Conservation (phyloP, 1,284 basidiomycete species). For the Ustilago cynodontis region DNA sequence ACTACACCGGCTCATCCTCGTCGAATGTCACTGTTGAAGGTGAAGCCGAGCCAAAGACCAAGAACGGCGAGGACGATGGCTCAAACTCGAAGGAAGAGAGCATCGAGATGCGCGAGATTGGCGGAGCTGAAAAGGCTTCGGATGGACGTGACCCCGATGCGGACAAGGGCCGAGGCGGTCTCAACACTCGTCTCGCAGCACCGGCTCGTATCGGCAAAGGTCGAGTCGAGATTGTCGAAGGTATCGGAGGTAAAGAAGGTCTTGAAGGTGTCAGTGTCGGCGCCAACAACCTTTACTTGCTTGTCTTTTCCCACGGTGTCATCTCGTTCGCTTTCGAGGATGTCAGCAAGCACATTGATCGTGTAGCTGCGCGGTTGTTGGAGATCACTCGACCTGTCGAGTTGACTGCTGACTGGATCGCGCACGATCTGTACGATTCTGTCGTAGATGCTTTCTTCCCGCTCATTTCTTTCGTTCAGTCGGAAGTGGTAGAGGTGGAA, state of each 20-base stretch:
- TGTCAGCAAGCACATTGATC: slow-evolving; percentile 85
- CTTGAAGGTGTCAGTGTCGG: slow-evolving; percentile 77
- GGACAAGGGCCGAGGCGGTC: slow-evolving; percentile 3
- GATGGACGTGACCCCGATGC: background rate
- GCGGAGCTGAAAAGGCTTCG: background rate
- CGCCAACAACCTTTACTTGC: slow-evolving; percentile 87
- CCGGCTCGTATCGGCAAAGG: slow-evolving; percentile 43
- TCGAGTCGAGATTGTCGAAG: slow-evolving; percentile 75
- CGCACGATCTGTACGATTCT: slow-evolving; percentile 91
- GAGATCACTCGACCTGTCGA: slow-evolving; percentile 57
- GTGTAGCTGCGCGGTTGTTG: slow-evolving; percentile 80
- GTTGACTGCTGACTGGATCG: slow-evolving; percentile 80
- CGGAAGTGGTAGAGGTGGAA: slow-evolving; percentile 74
- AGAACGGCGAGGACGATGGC: slow-evolving; percentile 5
- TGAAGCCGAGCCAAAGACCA: slow-evolving; percentile 22
- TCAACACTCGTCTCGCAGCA: slow-evolving; percentile 29
- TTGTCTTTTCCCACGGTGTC: slow-evolving; percentile 90
- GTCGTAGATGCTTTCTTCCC: slow-evolving; percentile 96
- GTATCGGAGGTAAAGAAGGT: slow-evolving; percentile 74
- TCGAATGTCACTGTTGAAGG: slow-evolving; percentile 32
- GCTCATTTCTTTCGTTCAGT: slow-evolving; percentile 83
- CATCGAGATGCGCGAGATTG: slow-evolving; percentile 48
- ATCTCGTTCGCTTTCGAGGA: slow-evolving; percentile 94
- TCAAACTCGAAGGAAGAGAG: slow-evolving; percentile 12
- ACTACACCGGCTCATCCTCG: slow-evolving; percentile 16